phyloP scores from a whole-genome alignment of 2,329 filamentous ascomycete genomes.

The Colletotrichum eleusines region DNA sequence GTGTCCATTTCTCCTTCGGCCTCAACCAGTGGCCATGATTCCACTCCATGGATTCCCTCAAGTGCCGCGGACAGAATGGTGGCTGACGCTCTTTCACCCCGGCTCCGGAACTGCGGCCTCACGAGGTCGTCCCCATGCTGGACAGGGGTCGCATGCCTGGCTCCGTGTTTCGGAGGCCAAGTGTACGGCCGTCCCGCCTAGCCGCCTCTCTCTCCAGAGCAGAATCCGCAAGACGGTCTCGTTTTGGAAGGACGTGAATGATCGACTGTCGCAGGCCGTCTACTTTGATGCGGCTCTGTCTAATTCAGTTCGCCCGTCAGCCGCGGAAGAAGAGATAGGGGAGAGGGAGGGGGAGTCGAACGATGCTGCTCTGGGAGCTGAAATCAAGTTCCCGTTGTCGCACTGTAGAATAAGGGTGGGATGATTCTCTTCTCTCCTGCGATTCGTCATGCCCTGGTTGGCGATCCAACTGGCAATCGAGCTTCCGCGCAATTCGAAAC shows the following conservation, averaged over 20 bases:
- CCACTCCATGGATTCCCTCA: neutral
- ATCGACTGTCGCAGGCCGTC: constrained; percentile 38
- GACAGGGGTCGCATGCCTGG: constrained; percentile 35
- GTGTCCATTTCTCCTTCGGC: neutral
- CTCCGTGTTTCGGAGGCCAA: constrained; percentile 35
- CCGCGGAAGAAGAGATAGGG: neutral
- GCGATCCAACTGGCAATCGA: constrained; percentile 18
- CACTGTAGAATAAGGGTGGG: neutral
- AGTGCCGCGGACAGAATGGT: too few species aligned
- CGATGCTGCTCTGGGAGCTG: neutral
- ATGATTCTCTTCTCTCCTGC: constrained; percentile 1
- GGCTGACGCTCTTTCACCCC: neutral
- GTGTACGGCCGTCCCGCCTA: constrained; percentile 22
- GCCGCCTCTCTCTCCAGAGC: neutral
- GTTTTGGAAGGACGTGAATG: constrained; percentile 23
- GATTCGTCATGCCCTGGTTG: constrained; percentile 20
- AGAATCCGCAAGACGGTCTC: constrained; percentile 11
- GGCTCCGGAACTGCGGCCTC: constrained; percentile 28
- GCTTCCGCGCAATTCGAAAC: constrained; percentile 34
- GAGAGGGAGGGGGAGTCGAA: neutral
- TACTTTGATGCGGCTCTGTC: constrained; percentile 8
- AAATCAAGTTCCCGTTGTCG: neutral
- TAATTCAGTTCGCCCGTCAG: neutral
- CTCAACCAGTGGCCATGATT: neutral
- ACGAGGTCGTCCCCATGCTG: neutral